Percentiles rank a stretch among this genome's conserved stretches.
Conservation (phyloP, 371 early-diverging fungal genomes). For the Mortierella sp. region DNA sequence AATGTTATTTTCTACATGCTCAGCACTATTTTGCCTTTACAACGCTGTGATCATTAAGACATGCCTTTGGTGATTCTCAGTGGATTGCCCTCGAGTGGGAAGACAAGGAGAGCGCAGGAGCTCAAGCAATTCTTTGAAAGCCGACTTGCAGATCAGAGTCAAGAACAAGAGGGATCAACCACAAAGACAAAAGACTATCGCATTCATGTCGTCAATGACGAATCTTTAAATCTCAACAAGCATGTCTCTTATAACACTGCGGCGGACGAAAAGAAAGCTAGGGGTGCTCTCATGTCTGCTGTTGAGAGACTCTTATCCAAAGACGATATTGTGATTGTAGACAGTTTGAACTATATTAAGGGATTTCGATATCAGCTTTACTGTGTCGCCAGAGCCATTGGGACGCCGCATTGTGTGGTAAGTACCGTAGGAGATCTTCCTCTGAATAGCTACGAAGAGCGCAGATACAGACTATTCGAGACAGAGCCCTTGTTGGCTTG, state of each 20-base stretch:
- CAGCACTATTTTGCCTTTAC: too few relatives aligned
- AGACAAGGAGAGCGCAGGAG: conserved; percentile 84
- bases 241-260: conserved; percentile 58
- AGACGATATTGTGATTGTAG: conserved; percentile 91
- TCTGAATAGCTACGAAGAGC: neutral
- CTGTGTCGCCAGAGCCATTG: conserved; percentile 89
- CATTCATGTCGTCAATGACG: conserved; percentile 87
- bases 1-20: too few relatives aligned
- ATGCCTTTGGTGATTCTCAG: conserved; percentile 95
- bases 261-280: conserved; percentile 91
- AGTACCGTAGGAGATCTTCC: conserved; percentile 5
- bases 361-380: conserved; percentile 97
- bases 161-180: conserved; percentile 59
- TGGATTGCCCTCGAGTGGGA: conserved; percentile 93
- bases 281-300: conserved; percentile 90
- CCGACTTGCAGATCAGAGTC: conserved; percentile 35
- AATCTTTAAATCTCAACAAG: conserved; percentile 66
- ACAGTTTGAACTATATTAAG: conserved; percentile 97
- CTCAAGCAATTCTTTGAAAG: conserved; percentile 73
- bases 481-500: neutral
- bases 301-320: conserved; percentile 87
- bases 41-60: neutral
- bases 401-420: conserved; percentile 92
- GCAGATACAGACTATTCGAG: too few relatives aligned
- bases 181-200: conserved; percentile 58